phyloP scores from a whole-genome alignment of 108 stramenopile species.

The Discostella stelligeroides region DNA sequence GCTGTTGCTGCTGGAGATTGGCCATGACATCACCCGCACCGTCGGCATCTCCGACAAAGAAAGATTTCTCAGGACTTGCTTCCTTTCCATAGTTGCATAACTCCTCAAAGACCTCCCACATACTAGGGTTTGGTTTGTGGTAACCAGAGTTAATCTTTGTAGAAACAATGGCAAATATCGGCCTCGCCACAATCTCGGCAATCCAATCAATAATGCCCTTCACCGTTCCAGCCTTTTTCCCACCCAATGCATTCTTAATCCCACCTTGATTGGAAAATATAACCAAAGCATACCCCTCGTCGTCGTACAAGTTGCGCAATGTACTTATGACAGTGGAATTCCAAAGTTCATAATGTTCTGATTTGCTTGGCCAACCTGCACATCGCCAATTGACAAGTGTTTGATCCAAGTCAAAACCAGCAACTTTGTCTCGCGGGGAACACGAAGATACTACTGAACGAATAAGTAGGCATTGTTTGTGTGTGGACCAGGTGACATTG shows the following conservation, averaged over 20 bases:
- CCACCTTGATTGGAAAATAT: conserved; percentile 85
- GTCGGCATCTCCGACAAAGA: conserved; percentile 83
- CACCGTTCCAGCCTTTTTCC: conserved; percentile 72
- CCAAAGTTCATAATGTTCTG: conserved; percentile 79
- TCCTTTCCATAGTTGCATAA: conserved; percentile 38
- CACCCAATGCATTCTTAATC: conserved; percentile 61
- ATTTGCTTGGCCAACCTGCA: conserved; percentile 54
- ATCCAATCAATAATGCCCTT: conserved; percentile 76
- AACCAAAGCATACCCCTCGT: conserved; percentile 59
- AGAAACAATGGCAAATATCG: conserved; percentile 62
- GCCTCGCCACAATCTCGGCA: conserved; percentile 59
- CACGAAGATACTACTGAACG: conserved; percentile 10
- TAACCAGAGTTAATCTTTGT: conserved; percentile 63
- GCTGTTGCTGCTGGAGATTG: conserved; percentile 31
- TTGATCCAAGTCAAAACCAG: conserved; percentile 84
- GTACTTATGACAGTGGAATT: conserved; percentile 52
- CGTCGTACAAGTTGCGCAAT: conserved; percentile 60
- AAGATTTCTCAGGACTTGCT: conserved; percentile 58
- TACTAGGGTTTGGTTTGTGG: conserved; percentile 70
- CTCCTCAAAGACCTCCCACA: conserved; percentile 70
- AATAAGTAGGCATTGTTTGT: conserved; percentile 39
- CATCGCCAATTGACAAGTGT: conserved; percentile 70
- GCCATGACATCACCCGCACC: conserved; percentile 27
- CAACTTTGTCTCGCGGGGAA: conserved; percentile 55
- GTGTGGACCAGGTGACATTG: conserved; percentile 36